Percentiles rank a stretch among this genome's conserved stretches.
These are phyloP conservation scores for Diplodia scrobiculata DNA, from an alignment of 2,329 filamentous ascomycete species.

Conservation along the genomic window DNA sequence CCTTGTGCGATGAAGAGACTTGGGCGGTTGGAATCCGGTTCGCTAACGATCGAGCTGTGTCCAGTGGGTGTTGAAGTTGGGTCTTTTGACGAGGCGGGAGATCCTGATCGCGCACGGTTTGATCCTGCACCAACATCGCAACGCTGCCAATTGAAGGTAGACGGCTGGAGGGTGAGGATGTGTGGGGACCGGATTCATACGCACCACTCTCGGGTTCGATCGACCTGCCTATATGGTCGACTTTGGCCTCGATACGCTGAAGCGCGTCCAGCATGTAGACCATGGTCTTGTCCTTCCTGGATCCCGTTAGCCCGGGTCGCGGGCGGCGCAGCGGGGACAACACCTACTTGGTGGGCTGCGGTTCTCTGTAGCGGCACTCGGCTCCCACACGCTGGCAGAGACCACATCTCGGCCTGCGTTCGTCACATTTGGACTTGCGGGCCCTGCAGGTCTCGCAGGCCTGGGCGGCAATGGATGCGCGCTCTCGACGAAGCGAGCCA, in stretches of 20 bases:
- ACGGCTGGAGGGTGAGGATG: constrained; percentile 25
- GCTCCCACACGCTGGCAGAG: constrained; percentile 31
- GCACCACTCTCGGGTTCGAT: constrained; percentile 17
- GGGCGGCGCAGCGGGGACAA: background rate
- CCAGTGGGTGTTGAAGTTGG: background rate
- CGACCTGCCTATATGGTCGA: constrained; percentile 29
- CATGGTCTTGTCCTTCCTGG: constrained; percentile 31
- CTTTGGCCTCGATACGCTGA: constrained; percentile 27
- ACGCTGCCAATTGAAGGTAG: constrained; percentile 22
- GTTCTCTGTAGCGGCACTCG: constrained; percentile 30
- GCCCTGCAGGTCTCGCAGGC: constrained; percentile 30
- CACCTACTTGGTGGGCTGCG: constrained; percentile 30
- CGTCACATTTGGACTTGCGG: constrained; percentile 31
- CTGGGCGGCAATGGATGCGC: constrained; percentile 31
- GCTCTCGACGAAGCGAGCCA: constrained; percentile 25
- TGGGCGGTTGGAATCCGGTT: constrained; percentile 7
- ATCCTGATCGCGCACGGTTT: background rate
- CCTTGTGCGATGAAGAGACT: constrained; percentile 32
- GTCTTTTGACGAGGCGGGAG: background rate
- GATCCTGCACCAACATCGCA: constrained; percentile 10
- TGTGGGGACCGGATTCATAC: constrained; percentile 8
- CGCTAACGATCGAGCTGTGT: background rate
- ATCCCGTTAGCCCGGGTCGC: constrained; percentile 7
- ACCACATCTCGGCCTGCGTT: constrained; percentile 31
- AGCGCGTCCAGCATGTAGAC: constrained; percentile 29